These are phyloP conservation scores for Syzygium grande DNA, from an alignment of 345 rosid species.

Conservation along the genomic window DNA sequence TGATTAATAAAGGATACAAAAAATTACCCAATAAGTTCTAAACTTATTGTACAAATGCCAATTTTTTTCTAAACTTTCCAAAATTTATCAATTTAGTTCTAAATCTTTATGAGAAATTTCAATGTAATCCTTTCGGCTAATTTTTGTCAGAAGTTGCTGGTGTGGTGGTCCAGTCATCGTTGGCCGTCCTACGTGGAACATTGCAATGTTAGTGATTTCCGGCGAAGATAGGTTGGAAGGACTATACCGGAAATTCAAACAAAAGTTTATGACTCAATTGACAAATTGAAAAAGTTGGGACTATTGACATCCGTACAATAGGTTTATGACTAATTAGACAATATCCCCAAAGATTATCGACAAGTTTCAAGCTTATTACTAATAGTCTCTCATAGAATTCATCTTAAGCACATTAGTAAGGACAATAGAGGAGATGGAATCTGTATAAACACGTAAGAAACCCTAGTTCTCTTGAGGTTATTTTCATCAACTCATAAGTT, in stretches of 20 bases:
- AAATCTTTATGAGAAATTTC: neutral
- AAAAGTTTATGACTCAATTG: neutral
- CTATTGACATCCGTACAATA: neutral
- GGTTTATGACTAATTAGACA: no score
- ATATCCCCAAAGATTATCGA: neutral
- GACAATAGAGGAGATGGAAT: neutral
- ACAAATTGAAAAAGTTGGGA: neutral
- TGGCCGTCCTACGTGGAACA: neutral
- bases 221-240: accelerated
- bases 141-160: neutral
- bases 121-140: neutral
- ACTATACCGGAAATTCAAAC: accelerated
- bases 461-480: neutral
- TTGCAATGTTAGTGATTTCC: accelerated
- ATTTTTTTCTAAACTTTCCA: neutral
- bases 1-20: neutral
- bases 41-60: neutral
- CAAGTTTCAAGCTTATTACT: neutral
- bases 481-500: neutral
- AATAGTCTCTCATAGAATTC: neutral
- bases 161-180: neutral
- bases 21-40: neutral
- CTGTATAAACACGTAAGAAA: neutral
- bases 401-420: neutral
- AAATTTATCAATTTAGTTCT: neutral